A percentile compares a stretch with the other conserved stretches of the same genome.
These are phyloP conservation scores for Cladophialophora bantiana DNA, from an alignment of 2,329 filamentous ascomycete genomes.

Conservation along the genomic window DNA sequence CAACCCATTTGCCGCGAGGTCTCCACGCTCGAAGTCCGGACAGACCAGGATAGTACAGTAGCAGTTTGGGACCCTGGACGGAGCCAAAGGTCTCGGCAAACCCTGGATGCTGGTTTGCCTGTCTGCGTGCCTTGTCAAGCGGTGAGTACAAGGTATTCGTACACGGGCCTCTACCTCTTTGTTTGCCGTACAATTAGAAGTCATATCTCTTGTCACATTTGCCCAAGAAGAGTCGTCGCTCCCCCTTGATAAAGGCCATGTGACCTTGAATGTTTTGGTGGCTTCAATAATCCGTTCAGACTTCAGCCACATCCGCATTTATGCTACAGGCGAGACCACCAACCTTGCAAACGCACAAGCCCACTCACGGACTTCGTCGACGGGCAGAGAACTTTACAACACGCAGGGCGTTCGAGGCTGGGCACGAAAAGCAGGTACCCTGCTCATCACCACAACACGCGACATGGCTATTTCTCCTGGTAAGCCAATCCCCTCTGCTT, in stretches of 20 bases:
- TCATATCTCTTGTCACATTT: neutral
- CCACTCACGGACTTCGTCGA: conserved; percentile 1
- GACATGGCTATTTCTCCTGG: neutral
- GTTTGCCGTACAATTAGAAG: neutral
- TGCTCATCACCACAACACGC: neutral
- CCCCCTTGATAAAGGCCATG: neutral
- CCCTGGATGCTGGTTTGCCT: neutral
- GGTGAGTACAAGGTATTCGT: neutral
- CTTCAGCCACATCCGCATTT: conserved; percentile 13
- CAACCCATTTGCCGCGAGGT: conserved; percentile 2
- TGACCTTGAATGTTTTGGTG: neutral
- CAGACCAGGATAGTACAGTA: neutral
- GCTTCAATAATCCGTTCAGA: conserved; percentile 3
- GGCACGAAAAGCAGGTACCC: neutral
- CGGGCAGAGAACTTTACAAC: too few species aligned
- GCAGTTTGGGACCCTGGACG: neutral
- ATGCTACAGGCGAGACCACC: conserved; percentile 3
- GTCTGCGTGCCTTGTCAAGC: neutral
- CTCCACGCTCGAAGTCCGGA: conserved; percentile 10
- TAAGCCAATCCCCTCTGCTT: neutral
- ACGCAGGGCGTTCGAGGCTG: neutral
- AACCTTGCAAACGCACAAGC: conserved; percentile 14
- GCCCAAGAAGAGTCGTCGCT: neutral
- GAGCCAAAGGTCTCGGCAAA: neutral
- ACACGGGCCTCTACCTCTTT: neutral